Conservation (phyloP, 306 rosid species). For the Cucumis sativus region Cucumber_9930_V3 NC_026660.2:30029001-30029500, state of each 20-base stretch:
- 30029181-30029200: not conserved
- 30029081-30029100: not conserved
- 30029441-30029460: slow-evolving; percentile 58
- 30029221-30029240: not conserved
- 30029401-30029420: slow-evolving; percentile 74
- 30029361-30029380: not conserved
- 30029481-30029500: slow-evolving; percentile 76
- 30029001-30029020: slow-evolving; percentile 46
- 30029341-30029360: not conserved
- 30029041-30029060: not conserved
- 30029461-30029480: slow-evolving; percentile 76
- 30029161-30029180: not conserved
- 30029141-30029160: not conserved
- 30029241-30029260: not conserved
- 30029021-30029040: not conserved
- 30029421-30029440: slow-evolving; percentile 87
- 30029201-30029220: not conserved
- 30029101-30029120: not conserved
- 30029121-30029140: not conserved
- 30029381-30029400: slow-evolving; percentile 73
- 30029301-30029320: not conserved
- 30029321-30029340: not conserved
- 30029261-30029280: not conserved
- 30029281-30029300: not conserved
- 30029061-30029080: not conserved